These are phyloP conservation scores for Arthrobotrys pseudoclavata DNA, from an alignment of 2,329 filamentous ascomycete species.

Conservation along the genomic window DNA sequence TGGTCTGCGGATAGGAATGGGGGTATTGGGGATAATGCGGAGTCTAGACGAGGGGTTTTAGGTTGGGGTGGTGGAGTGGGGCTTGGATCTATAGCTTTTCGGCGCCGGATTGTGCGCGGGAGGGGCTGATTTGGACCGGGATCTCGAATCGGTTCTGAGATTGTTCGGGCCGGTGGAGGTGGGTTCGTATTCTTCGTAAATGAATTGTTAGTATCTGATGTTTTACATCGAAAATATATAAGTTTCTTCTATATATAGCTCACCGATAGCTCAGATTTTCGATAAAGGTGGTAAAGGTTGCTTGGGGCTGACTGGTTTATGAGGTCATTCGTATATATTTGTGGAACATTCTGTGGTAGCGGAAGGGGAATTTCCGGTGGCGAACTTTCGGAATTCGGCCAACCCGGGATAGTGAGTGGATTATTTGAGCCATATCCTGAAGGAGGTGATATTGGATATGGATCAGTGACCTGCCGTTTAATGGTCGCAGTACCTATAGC, in stretches of 20 bases:
- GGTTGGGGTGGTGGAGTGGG: constrained; percentile 19
- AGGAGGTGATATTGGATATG: not conserved
- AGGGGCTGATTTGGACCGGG: constrained; percentile 50
- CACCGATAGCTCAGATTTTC: constrained; percentile 40
- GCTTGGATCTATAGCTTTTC: constrained; percentile 44
- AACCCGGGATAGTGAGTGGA: constrained; percentile 5
- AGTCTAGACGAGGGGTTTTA: constrained; percentile 33
- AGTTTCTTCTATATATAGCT: not conserved
- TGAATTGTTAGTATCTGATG: constrained; percentile 1
- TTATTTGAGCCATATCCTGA: not conserved
- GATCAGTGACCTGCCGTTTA: constrained; percentile 12
- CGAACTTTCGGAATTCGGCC: constrained; percentile 6
- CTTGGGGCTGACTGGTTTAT: constrained; percentile 43
- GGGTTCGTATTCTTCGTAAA: constrained; percentile 22
- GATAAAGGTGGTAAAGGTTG: constrained; percentile 44
- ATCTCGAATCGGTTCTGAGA: constrained; percentile 46
- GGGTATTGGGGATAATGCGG: constrained; percentile 23
- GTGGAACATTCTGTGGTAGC: constrained; percentile 34
- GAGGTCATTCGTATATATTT: constrained; percentile 53
- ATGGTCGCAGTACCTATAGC: constrained; percentile 13
- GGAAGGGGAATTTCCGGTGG: constrained; percentile 36
- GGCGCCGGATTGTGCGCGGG: constrained; percentile 48
- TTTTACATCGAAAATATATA: not conserved
- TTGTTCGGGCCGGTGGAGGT: not conserved
- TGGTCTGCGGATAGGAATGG: constrained; percentile 34